phyloP scores from a whole-genome alignment of 306 rosid species.

The Acacia crassicarpa region DNA sequence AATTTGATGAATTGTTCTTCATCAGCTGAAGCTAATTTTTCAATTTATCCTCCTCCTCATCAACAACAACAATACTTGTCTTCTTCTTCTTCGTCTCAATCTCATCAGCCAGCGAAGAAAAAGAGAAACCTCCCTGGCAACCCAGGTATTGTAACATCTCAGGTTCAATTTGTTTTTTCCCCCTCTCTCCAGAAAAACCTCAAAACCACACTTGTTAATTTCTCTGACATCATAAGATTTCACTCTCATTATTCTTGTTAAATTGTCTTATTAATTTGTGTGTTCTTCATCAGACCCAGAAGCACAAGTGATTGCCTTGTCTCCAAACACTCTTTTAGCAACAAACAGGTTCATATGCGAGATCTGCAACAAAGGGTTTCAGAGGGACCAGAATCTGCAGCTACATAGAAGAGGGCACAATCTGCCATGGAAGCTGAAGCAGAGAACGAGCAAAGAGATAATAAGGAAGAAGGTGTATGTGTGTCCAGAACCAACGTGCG shows the following conservation, averaged over 20 bases:
- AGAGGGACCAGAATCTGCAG: conserved; percentile 93
- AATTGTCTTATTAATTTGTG: neutral
- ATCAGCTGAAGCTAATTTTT: conserved; percentile 81
- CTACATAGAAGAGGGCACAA: conserved; percentile 97
- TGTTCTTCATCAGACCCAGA: conserved; percentile 68
- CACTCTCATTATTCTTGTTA: neutral
- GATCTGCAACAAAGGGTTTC: conserved; percentile 95
- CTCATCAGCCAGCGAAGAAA: conserved; percentile 62
- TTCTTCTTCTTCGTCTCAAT: conserved; percentile 38
- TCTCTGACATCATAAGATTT: neutral
- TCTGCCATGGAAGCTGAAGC: conserved; percentile 96
- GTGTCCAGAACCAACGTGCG: conserved; percentile 82
- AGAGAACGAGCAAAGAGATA: conserved; percentile 71
- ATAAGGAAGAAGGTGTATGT: conserved; percentile 87
- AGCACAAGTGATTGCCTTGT: conserved; percentile 84
- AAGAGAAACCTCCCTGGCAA: conserved; percentile 97
- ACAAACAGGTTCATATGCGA: conserved; percentile 87
- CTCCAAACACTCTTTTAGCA: conserved; percentile 82
- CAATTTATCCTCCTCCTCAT: conserved; percentile 45
- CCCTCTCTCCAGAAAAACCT: neutral
- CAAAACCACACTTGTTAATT: neutral
- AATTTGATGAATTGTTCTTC: conserved; percentile 59
- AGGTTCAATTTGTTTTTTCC: neutral
- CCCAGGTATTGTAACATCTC: conserved; percentile 58
- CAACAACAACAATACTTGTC: conserved; percentile 41